Evolutionary conservation across 352 stramenopile species (phyloP).

Genomic region (Paralagenidium karlingii): DNA sequence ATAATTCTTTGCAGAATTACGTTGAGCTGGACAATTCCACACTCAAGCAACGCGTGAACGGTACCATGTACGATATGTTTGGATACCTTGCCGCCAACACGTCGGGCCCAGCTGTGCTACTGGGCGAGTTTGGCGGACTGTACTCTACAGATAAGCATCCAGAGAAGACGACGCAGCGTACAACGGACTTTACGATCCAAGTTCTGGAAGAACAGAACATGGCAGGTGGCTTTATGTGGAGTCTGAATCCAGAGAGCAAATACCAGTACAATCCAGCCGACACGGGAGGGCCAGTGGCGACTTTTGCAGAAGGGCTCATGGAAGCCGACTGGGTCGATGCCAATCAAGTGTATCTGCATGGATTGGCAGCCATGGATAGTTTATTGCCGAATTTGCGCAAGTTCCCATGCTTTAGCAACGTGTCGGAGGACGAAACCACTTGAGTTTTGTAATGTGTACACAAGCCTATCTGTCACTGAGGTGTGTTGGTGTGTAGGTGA

Average conservation of each 20-base stretch:
- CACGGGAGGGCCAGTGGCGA: constrained; percentile 21
- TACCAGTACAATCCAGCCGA: constrained; percentile 67
- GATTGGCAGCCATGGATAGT: constrained; percentile 31
- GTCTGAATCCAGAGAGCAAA: constrained; percentile 55
- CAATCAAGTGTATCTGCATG: constrained; percentile 44
- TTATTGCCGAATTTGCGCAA: constrained; percentile 40
- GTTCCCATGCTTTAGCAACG: constrained; percentile 66
- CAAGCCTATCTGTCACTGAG: too few species aligned
- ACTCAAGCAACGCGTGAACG: constrained; percentile 35
- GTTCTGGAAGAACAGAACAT: constrained; percentile 33
- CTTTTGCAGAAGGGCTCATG: constrained; percentile 50
- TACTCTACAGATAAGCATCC: constrained; percentile 43
- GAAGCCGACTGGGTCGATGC: constrained; percentile 53
- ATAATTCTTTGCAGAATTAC: constrained; percentile 12
- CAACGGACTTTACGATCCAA: constrained; percentile 55
- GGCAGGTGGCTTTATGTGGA: constrained; percentile 67
- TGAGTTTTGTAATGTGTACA: too few species aligned
- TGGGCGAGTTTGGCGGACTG: constrained; percentile 55
- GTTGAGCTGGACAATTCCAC: constrained; percentile 41
- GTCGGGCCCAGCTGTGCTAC: constrained; percentile 29
- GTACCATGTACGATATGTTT: constrained; percentile 62
- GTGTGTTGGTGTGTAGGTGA: too few species aligned
- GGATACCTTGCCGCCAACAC: constrained; percentile 33
- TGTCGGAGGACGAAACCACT: too few species aligned
- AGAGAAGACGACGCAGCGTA: constrained; percentile 38